Percentiles rank a stretch among this genome's conserved stretches.
Conservation (phyloP, 345 rosid genomes). For the Dimocarpus longan region DNA sequence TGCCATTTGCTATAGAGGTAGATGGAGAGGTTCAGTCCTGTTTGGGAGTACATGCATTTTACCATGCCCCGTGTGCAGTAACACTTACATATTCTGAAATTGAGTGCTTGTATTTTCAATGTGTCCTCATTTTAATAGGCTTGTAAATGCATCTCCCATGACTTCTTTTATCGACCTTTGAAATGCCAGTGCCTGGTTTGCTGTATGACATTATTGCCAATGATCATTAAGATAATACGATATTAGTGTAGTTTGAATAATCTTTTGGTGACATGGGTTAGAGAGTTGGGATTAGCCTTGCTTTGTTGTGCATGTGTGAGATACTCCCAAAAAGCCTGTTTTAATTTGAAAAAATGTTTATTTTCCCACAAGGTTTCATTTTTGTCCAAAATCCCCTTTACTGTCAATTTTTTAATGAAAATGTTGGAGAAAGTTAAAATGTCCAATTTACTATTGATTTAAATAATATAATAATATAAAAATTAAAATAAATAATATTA, state of each 20-base stretch:
- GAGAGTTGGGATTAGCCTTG: not conserved
- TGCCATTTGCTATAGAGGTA: not conserved
- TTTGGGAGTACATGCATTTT: not conserved
- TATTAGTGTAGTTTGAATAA: not conserved
- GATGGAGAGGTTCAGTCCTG: not conserved
- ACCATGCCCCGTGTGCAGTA: not conserved
- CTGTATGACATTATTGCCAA: not conserved
- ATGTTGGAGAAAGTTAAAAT: too few species aligned
- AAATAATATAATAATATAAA: too few species aligned
- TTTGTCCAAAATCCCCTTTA: too few species aligned
- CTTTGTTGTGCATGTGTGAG: not conserved
- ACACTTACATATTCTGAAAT: not conserved
- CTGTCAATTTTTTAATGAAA: too few species aligned
- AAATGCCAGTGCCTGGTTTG: not conserved
- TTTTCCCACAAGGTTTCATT: too few species aligned
- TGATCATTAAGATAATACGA: not conserved
- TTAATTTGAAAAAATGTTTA: too few species aligned
- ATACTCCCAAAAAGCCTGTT: too few species aligned
- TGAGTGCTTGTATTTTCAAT: not conserved
- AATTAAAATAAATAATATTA: too few species aligned
- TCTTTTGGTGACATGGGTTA: not conserved
- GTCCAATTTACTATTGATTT: too few species aligned
- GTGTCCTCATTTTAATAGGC: not conserved
- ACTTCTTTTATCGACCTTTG: not conserved
- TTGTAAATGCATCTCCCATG: constrained; percentile 2